phyloP scores from a whole-genome alignment of 176 grass and related monocot species.

The Avena atlantica region DNA sequence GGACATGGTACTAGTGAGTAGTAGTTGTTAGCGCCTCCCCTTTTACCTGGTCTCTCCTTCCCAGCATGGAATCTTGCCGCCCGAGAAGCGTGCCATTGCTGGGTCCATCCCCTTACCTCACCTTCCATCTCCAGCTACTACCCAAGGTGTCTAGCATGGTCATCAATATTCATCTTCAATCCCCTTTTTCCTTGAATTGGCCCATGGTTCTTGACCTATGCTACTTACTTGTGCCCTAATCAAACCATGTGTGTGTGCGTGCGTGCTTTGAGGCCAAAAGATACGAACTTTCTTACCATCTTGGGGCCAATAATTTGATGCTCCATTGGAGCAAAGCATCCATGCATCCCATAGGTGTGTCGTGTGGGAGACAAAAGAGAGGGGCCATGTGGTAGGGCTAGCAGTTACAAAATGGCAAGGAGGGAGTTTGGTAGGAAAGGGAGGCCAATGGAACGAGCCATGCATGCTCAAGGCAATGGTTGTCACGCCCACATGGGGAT shows the following conservation, averaged over 20 bases:
- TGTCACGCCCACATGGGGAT: slow-evolving; percentile 56
- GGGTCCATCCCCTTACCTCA: slow-evolving; percentile 23
- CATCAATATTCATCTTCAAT: not conserved
- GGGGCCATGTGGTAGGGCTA: slow-evolving; percentile 42
- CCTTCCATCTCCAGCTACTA: slow-evolving; percentile 28
- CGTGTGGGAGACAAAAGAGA: slow-evolving; percentile 34
- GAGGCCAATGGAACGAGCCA: slow-evolving; percentile 4
- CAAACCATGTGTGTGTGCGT: slow-evolving; percentile 29
- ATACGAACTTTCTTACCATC: not conserved
- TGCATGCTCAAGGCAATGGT: slow-evolving; percentile 36
- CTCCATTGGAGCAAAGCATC: slow-evolving; percentile 25
- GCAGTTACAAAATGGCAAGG: slow-evolving; percentile 11
- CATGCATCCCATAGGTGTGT: not conserved
- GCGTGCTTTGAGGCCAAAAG: slow-evolving; percentile 35
- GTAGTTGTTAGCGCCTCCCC: not conserved
- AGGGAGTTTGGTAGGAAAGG: slow-evolving; percentile 47
- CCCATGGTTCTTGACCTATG: slow-evolving; percentile 3
- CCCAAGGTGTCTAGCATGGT: not conserved
- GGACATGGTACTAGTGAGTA: not conserved
- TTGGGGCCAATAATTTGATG: slow-evolving; percentile 50
- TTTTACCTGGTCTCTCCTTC: slow-evolving; percentile 19
- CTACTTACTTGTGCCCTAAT: slow-evolving; percentile 20
- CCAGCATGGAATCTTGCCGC: slow-evolving; percentile 43
- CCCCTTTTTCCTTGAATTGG: not conserved
- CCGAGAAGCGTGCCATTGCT: not conserved